These are phyloP conservation scores for Jimgerdemannia lactiflua DNA, from an alignment of 192 early-diverging fungal genomes.

Conservation along the genomic window DNA sequence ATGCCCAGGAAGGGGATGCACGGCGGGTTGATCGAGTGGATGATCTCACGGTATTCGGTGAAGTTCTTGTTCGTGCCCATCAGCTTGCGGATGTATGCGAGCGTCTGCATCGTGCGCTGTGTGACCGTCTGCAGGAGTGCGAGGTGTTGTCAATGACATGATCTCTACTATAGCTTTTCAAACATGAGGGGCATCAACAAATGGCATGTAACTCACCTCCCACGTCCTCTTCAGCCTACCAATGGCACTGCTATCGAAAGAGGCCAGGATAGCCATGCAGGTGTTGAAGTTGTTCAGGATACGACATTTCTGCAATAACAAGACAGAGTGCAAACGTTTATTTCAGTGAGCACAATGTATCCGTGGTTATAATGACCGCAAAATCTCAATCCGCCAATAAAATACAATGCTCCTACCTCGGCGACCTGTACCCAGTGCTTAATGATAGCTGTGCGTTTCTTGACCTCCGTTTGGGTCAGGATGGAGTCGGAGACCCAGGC, in stretches of 20 bases:
- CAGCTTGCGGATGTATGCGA: constrained; percentile 64
- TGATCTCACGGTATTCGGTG: constrained; percentile 74
- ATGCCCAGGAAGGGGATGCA: constrained; percentile 80
- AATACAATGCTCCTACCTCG: constrained; percentile 38
- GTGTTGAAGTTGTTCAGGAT: constrained; percentile 94
- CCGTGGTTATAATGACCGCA: too few relatives aligned
- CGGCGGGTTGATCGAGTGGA: constrained; percentile 82
- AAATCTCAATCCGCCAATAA: background rate
- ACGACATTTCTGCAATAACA: constrained; percentile 56
- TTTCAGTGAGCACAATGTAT: background rate
- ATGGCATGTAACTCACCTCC: constrained; percentile 45
- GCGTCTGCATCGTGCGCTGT: constrained; percentile 50
- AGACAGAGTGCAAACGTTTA: constrained; percentile 1
- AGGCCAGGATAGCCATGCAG: constrained; percentile 86
- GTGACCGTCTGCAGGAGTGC: constrained; percentile 23
- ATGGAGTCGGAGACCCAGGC: constrained; percentile 88
- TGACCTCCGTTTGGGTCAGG: constrained; percentile 75
- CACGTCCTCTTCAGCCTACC: constrained; percentile 90
- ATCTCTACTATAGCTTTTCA: background rate
- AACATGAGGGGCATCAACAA: background rate
- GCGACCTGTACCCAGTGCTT: constrained; percentile 87
- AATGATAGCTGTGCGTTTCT: constrained; percentile 70
- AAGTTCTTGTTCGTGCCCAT: constrained; percentile 89
- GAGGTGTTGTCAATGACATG: background rate
- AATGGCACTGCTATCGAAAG: constrained; percentile 84